Conservation (phyloP, 192 early-diverging fungal species). For the Pilobolus umbonatus region DNA sequence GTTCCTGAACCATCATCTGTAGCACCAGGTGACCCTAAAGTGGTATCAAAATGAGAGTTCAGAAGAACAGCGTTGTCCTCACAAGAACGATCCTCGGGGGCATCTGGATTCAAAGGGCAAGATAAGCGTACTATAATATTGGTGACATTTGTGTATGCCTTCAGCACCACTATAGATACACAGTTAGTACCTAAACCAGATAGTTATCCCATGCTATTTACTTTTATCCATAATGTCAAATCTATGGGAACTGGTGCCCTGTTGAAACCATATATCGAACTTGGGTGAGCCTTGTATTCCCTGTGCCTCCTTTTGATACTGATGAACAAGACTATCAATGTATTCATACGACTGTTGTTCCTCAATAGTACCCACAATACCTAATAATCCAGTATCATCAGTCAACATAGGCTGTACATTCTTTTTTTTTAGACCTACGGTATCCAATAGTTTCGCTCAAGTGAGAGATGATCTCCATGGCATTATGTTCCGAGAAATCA, state of each 20-base stretch:
- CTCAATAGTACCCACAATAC: slow-evolving; percentile 38
- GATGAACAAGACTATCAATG: slow-evolving; percentile 30
- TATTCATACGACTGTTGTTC: slow-evolving; percentile 43
- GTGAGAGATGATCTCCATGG: slow-evolving; percentile 42
- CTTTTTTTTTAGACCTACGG: slow-evolving; percentile 27
- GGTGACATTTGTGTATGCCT: slow-evolving; percentile 66
- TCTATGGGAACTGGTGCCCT: slow-evolving; percentile 56
- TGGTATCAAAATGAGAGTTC: slow-evolving; percentile 70
- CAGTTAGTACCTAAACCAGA: background rate
- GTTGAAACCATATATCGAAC: slow-evolving; percentile 59
- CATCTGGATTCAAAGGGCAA: slow-evolving; percentile 41
- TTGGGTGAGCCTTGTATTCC: slow-evolving; percentile 31
- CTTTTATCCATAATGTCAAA: slow-evolving; percentile 72
- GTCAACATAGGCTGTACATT: background rate
- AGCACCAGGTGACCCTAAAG: slow-evolving; percentile 52
- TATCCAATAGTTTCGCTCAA: slow-evolving; percentile 54
- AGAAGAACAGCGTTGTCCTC: slow-evolving; percentile 61
- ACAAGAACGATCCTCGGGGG: slow-evolving; percentile 30
- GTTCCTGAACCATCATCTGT: slow-evolving; percentile 67
- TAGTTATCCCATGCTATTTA: slow-evolving; percentile 19
- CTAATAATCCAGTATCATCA: slow-evolving; percentile 3
- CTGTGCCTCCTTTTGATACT: slow-evolving; percentile 28
- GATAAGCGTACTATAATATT: slow-evolving; percentile 69
- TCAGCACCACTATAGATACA: slow-evolving; percentile 47
- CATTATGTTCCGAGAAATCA: slow-evolving; percentile 54